Percentiles rank a stretch among this genome's conserved stretches.
Evolutionary conservation across 2,329 filamentous ascomycete species (phyloP).

Genomic region (Arthrobotrys iridis): DNA sequence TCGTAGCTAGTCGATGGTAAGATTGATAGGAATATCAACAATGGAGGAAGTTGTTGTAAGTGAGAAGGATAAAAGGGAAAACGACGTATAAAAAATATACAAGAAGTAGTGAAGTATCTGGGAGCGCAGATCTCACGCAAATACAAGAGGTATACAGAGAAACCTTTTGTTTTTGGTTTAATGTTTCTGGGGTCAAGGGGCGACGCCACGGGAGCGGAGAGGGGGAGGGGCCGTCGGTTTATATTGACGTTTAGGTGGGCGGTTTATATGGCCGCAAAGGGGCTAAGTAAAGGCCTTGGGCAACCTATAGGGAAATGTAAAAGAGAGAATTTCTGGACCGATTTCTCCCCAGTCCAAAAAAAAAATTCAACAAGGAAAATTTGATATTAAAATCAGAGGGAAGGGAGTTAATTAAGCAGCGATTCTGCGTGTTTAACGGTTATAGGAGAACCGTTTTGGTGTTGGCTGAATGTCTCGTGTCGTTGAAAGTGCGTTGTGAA

Average conservation of each 20-base stretch:
- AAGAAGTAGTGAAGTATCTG: too few relatives aligned
- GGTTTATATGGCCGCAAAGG: neutral
- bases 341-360: neutral
- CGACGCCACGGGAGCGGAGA: neutral
- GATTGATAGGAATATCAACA: neutral
- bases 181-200: too few relatives aligned
- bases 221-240: neutral
- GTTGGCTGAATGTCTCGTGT: constrained; percentile 47
- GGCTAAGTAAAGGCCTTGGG: neutral
- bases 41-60: neutral
- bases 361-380: neutral
- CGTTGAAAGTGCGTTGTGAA: constrained; percentile 51
- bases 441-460: constrained; percentile 33
- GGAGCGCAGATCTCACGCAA: too few relatives aligned
- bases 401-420: neutral
- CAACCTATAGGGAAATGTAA: constrained; percentile 1
- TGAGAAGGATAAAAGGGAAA: neutral
- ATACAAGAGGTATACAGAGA: too few relatives aligned
- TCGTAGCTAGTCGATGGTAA: neutral
- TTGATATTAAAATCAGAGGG: neutral
- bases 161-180: too few relatives aligned
- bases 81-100: too few relatives aligned
- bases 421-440: constrained; percentile 40
- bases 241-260: neutral
- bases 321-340: neutral